These are phyloP conservation scores for Crataegus laevigata DNA, from an alignment of 306 rosid species.

Conservation along the genomic window DNA sequence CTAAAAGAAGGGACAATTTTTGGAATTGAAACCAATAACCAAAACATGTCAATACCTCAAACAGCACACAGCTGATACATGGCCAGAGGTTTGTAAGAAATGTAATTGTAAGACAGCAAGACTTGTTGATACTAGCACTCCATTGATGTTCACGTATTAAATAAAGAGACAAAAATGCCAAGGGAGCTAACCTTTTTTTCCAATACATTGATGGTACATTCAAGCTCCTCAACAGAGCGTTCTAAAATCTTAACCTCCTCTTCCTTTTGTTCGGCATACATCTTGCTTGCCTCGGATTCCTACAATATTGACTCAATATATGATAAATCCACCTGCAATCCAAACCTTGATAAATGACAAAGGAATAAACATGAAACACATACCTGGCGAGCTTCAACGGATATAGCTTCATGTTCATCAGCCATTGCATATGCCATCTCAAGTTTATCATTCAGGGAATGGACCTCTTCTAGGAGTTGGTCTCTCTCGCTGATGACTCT, in stretches of 20 bases:
- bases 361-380: slow-evolving; percentile 10
- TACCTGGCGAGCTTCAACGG: slow-evolving; percentile 82
- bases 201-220: slow-evolving; percentile 79
- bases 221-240: slow-evolving; percentile 90
- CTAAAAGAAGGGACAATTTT: slow-evolving; percentile 28
- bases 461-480: slow-evolving; percentile 58
- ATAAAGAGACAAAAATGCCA: neutral
- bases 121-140: neutral
- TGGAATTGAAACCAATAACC: neutral
- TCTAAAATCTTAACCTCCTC: slow-evolving; percentile 94
- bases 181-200: slow-evolving; percentile 72
- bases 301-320: slow-evolving; percentile 25
- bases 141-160: neutral
- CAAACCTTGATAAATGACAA: slow-evolving; percentile 13
- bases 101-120: neutral
- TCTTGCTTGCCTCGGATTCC: slow-evolving; percentile 82
- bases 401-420: slow-evolving; percentile 91
- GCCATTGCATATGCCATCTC: slow-evolving; percentile 69
- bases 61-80: neutral
- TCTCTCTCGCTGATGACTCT: slow-evolving; percentile 60
- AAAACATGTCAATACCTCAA: slow-evolving; percentile 4
- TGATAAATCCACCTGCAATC: slow-evolving; percentile 12
- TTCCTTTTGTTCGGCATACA: slow-evolving; percentile 82
- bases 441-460: slow-evolving; percentile 53
- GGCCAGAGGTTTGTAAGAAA: neutral